These are phyloP conservation scores for Porcisia hertigi DNA, from an alignment of 208 protist species.

Conservation along the genomic window DNA sequence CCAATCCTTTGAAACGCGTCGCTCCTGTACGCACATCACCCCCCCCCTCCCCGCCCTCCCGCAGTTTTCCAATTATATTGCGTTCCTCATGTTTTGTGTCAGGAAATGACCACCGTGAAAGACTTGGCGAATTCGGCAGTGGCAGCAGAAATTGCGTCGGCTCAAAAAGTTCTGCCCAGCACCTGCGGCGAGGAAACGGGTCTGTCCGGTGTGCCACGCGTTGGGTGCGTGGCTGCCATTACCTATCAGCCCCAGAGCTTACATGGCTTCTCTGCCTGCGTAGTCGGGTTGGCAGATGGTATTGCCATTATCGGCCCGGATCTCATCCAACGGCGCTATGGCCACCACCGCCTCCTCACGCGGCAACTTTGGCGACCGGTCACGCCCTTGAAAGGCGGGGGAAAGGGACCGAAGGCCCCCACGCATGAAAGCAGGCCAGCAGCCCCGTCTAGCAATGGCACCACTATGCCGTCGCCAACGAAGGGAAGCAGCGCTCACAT, in stretches of 20 bases:
- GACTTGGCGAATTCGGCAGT: background rate
- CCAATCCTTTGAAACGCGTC: background rate
- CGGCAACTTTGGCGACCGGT: slow-evolving; percentile 48
- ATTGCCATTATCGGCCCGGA: slow-evolving; percentile 71
- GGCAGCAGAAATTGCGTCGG: background rate
- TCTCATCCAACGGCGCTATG: slow-evolving; percentile 25
- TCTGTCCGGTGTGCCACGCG: slow-evolving; percentile 60
- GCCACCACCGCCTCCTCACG: slow-evolving; percentile 45
- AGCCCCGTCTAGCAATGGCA: background rate
- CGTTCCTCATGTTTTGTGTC: too few species aligned
- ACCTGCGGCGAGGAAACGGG: slow-evolving; percentile 74
- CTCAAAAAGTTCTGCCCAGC: slow-evolving; percentile 30
- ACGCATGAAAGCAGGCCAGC: background rate
- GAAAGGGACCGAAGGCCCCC: background rate
- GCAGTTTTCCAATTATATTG: background rate
- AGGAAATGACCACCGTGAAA: background rate
- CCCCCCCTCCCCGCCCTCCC: background rate
- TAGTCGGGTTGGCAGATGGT: slow-evolving; percentile 51
- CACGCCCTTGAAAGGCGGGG: slow-evolving; percentile 7
- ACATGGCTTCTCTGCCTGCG: slow-evolving; percentile 46
- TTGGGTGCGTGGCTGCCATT: slow-evolving; percentile 71
- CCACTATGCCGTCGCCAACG: slow-evolving; percentile 9
- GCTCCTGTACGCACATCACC: background rate
- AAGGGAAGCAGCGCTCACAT: slow-evolving; percentile 23
- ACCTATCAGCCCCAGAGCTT: slow-evolving; percentile 22